phyloP scores from a whole-genome alignment of 2,329 filamentous ascomycete genomes.

The Diaporthe velutina region DNA sequence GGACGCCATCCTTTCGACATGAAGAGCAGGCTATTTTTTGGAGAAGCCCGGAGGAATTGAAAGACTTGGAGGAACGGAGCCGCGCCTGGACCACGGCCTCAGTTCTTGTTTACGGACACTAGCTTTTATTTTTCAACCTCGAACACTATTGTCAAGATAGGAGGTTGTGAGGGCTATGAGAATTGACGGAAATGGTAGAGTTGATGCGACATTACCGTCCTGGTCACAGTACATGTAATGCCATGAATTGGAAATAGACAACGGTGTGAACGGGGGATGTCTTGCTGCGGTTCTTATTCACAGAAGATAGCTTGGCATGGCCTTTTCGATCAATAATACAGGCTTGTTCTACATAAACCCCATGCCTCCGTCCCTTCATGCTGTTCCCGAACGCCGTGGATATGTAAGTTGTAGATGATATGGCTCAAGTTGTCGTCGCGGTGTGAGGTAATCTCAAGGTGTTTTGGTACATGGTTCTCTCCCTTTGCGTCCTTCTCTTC shows the following conservation, averaged over 20 bases:
- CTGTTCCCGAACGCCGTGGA: conserved; percentile 40
- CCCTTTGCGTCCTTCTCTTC: conserved; percentile 4
- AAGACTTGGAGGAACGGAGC: neutral
- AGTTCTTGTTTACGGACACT: neutral
- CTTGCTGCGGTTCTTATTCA: neutral
- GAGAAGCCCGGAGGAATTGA: neutral
- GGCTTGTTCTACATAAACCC: conserved; percentile 34
- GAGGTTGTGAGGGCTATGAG: neutral
- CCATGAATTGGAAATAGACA: neutral
- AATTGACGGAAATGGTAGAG: neutral
- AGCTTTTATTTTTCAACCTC: neutral
- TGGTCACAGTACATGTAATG: neutral
- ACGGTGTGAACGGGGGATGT: neutral
- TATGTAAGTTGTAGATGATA: conserved; percentile 39
- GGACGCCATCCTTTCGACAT: neutral
- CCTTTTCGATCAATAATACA: conserved; percentile 33
- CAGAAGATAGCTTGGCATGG: conserved; percentile 14
- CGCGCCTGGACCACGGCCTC: neutral
- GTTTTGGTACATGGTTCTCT: conserved; percentile 30
- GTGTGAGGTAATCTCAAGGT: neutral
- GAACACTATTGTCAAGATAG: neutral
- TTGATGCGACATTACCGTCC: neutral
- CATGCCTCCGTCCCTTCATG: conserved; percentile 37
- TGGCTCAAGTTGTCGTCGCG: conserved; percentile 35
- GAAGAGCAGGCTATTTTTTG: neutral